Conservation (phyloP, 768 basidiomycete species). For the Tylopilus cervinicoccineus region DNA sequence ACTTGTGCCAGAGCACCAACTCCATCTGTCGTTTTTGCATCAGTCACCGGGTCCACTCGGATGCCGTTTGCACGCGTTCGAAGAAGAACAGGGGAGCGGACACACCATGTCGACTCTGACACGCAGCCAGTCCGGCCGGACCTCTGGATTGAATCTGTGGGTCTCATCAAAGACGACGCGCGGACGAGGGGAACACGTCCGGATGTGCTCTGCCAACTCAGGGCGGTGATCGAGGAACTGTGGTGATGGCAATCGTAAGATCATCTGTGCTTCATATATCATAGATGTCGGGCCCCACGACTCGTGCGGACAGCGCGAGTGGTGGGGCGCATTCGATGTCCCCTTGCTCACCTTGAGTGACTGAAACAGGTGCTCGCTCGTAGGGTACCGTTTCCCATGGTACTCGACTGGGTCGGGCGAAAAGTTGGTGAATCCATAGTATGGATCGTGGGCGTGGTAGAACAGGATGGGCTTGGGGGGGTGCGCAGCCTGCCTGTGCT, state of each 20-base stretch:
- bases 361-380: slow-evolving; percentile 47
- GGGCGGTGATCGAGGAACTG: slow-evolving; percentile 34
- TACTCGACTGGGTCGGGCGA: slow-evolving; percentile 41
- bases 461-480: slow-evolving; percentile 29
- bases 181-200: slow-evolving; percentile 31
- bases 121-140: slow-evolving; percentile 33
- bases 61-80: slow-evolving; percentile 12
- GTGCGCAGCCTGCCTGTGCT: slow-evolving; percentile 6
- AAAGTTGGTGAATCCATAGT: slow-evolving; percentile 43
- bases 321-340: neutral
- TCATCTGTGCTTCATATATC: slow-evolving; percentile 16
- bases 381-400: slow-evolving; percentile 37
- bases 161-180: slow-evolving; percentile 33
- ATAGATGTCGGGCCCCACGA: slow-evolving; percentile 4
- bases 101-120: slow-evolving; percentile 32
- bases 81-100: slow-evolving; percentile 6
- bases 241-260: slow-evolving; percentile 13
- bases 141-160: slow-evolving; percentile 34
- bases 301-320: neutral
- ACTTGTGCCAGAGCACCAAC: slow-evolving; percentile 36
- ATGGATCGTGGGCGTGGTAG: slow-evolving; percentile 29
- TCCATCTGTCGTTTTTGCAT: slow-evolving; percentile 32
- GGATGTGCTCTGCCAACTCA: slow-evolving; percentile 33
- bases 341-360: slow-evolving; percentile 36
- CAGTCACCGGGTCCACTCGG: slow-evolving; percentile 3